Base-by-base conservation (phyloP, 768 basidiomycete genomes). In the Lentinula detonsa region DNA sequence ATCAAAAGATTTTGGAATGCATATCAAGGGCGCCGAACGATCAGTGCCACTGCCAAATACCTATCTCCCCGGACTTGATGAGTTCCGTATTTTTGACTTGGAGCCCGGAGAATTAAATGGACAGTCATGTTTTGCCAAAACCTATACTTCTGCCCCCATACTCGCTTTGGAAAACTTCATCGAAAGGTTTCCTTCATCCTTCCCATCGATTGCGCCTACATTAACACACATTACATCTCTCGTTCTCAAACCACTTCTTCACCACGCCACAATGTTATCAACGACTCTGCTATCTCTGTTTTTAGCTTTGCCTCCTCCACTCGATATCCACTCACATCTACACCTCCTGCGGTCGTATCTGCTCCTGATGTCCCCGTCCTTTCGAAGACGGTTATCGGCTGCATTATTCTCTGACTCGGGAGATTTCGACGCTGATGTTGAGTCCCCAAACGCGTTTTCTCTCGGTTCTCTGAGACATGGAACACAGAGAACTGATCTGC, bases 381-480 rank as follows among this genome's bases (percentile, higher is more conserved):
- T 95, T 76, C 87, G 85, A 66, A 77, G 79, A 6, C 83, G 88
- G 4, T 80, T 96, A 11, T 75, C 81, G 15, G 73, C 74, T 1
- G 91, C 94, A 0, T 75, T 96, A 13, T 95, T 95, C 72, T 88
- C 88, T 0, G 91, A 94, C 64, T 77, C 81, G 0, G 84, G 84
- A 35, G 82, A 83, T 28, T 77, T 74, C 60, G 76, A 78, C 34
- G 66, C 73, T 4, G 75, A 76, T 48, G 63, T 67, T 51, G 21
- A 48, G 51, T 50, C 62, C 6, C 31, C 49, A 5, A 31, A 63
- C 15, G 62, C 63, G 15, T 48, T 53, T 42, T 58, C 68, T 13
- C 39, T 66, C 21, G 45, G 63, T 16, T 73, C 73, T 4, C 61
- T 78, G 40, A 71, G 75, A 39, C 74, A 69, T 8, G 71, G 71